phyloP scores from a whole-genome alignment of 371 early-diverging fungal genomes.

The Basidiobolus meristosporus region DNA sequence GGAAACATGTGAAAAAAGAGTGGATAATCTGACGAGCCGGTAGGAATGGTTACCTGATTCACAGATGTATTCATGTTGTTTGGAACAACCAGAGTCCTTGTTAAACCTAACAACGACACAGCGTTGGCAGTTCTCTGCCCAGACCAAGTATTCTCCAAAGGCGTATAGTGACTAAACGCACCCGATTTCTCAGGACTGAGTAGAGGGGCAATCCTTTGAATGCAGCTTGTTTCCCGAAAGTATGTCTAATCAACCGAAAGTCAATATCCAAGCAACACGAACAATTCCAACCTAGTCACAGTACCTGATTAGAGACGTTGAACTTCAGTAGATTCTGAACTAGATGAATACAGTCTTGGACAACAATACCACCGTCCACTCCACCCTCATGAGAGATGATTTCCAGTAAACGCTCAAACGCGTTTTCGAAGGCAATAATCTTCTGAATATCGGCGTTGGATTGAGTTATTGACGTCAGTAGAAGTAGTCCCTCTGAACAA shows the following conservation, averaged over 20 bases:
- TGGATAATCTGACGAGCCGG: too few species aligned
- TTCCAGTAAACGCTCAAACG: slow-evolving; percentile 74
- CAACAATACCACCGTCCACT: slow-evolving; percentile 82
- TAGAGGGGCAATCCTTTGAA: slow-evolving; percentile 59
- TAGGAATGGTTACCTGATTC: too few species aligned
- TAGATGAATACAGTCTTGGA: slow-evolving; percentile 86
- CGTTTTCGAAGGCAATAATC: slow-evolving; percentile 92
- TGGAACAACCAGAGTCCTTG: slow-evolving; percentile 74
- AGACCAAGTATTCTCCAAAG: slow-evolving; percentile 33
- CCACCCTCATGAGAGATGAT: slow-evolving; percentile 85
- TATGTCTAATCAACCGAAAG: slow-evolving; percentile 31
- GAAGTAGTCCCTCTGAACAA: slow-evolving; percentile 59
- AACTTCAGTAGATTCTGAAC: slow-evolving; percentile 77
- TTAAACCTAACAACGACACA: slow-evolving; percentile 55
- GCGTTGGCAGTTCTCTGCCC: slow-evolving; percentile 79
- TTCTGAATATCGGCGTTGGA: slow-evolving; percentile 91
- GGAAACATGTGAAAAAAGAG: too few species aligned
- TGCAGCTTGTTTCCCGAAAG: slow-evolving; percentile 88
- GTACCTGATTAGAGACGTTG: slow-evolving; percentile 89
- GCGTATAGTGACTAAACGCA: too few species aligned
- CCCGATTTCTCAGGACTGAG: too few species aligned
- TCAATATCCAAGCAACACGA: neutral
- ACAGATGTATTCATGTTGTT: slow-evolving; percentile 65
- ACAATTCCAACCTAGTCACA: neutral
- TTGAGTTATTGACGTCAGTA: slow-evolving; percentile 73